Evolutionary conservation across 1,284 basidiomycete genomes (phyloP).

Genomic region (Cryptococcus wingfieldii): DNA sequence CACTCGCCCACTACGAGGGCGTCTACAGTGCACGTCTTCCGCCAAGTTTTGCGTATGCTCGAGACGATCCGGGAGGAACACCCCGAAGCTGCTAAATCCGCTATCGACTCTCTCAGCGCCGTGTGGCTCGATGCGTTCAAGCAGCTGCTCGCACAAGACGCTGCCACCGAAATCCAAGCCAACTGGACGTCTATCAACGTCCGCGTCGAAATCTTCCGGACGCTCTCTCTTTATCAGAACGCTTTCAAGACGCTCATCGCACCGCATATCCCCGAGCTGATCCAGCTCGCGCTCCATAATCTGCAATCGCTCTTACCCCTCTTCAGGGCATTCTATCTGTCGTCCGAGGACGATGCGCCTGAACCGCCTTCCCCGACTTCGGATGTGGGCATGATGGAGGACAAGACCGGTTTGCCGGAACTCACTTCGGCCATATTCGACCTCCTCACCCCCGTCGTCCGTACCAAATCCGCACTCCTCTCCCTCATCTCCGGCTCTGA

Average conservation of each 20-base stretch:
- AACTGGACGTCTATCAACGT: slow-evolving; percentile 76
- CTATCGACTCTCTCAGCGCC: slow-evolving; percentile 72
- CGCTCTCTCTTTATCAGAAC: slow-evolving; percentile 67
- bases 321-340: slow-evolving; percentile 66
- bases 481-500: slow-evolving; percentile 24
- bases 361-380: slow-evolving; percentile 59
- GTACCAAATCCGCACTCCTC: slow-evolving; percentile 18
- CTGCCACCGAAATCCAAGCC: slow-evolving; percentile 58
- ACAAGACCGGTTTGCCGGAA: slow-evolving; percentile 60
- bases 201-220: slow-evolving; percentile 75
- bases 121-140: slow-evolving; percentile 84
- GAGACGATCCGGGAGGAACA: slow-evolving; percentile 93
- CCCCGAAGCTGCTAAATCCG: slow-evolving; percentile 77
- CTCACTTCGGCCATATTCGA: slow-evolving; percentile 76
- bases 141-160: slow-evolving; percentile 65
- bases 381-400: slow-evolving; percentile 53
- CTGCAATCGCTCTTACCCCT: slow-evolving; percentile 62
- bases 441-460: slow-evolving; percentile 66
- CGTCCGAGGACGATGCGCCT: slow-evolving; percentile 47
- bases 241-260: slow-evolving; percentile 68
- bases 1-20: slow-evolving; percentile 76
- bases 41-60: slow-evolving; percentile 81
- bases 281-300: slow-evolving; percentile 62
- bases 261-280: slow-evolving; percentile 59
- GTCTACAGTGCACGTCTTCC: slow-evolving; percentile 79